Conservation (phyloP, 805 yeast genomes). For the Pichia deserticola region DNA sequence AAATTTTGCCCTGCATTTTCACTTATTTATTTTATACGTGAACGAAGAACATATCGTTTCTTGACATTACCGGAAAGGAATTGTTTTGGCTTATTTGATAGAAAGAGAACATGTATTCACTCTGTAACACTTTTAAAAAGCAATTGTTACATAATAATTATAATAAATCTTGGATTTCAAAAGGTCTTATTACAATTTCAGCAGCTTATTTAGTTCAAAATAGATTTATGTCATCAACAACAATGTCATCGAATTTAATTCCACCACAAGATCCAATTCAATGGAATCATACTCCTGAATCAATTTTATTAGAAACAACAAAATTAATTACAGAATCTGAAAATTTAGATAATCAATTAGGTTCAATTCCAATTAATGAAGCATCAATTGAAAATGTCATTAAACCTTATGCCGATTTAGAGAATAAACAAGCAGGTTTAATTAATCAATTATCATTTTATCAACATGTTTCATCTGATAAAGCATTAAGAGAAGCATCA, state of each 20-base stretch:
- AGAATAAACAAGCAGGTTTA: constrained; percentile 40
- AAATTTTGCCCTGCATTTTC: too few species aligned
- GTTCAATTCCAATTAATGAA: constrained; percentile 28
- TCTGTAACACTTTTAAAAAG: background rate
- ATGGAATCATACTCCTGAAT: constrained; percentile 56
- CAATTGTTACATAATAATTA: background rate
- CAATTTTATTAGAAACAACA: constrained; percentile 37
- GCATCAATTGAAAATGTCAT: constrained; percentile 55
- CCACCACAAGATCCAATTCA: constrained; percentile 37
- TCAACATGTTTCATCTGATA: constrained; percentile 61
- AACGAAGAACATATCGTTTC: too few species aligned
- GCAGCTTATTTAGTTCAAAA: constrained; percentile 7
- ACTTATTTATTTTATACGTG: too few species aligned
- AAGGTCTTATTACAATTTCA: constrained; percentile 8
- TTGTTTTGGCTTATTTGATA: too few species aligned
- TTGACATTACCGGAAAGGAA: too few species aligned
- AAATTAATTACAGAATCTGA: constrained; percentile 37
- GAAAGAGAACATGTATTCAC: background rate
- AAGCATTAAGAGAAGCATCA: constrained; percentile 66
- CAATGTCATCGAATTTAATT: background rate
- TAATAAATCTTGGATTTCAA: constrained; percentile 5
- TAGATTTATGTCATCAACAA: background rate
- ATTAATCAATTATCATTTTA: constrained; percentile 55
- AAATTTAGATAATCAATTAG: constrained; percentile 47
- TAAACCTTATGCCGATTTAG: constrained; percentile 42